Evolutionary conservation across 1,139 yeast species (phyloP), one percentile per base, ranked within the genome.

Genomic region (Taphrina deformans): DNA sequence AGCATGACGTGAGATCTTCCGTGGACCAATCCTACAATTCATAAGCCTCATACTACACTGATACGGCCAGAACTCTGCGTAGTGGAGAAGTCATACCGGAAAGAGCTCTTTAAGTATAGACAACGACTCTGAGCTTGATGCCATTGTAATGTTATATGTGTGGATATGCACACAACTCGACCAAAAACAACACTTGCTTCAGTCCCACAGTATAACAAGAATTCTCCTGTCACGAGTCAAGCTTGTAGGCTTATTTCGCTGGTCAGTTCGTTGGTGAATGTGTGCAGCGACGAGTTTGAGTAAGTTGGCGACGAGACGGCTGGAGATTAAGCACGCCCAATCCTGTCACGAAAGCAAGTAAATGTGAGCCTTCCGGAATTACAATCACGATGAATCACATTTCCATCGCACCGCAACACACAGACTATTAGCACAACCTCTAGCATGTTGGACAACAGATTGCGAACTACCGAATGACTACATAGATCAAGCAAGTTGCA

Each of bases 61-160:
- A 26, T n/a, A 10, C 27, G 31, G 16, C n/a, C n/a, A 14, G 45
- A 27, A 48, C 14, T 27, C 53, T 44, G n/a, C n/a, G 48, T 21
- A 10, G 48, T 44, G 56, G 44, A 23, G 40, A 44, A 44, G 29
- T 24, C 51, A n/a, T 31, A 55, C 61, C n/a, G 61, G 61, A 27
- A 55, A 55, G 29, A 55, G 51, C 61, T 55, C 58, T 53, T 38
- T 53, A 31, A 53, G 35, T 38, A 53, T 24, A n/a, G 58, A 38
- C 35, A 53, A 53, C 35, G 58, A 53, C 45, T 35, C 58, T 38
- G 58, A 53, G 58, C 58, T 53, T 21, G 58, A 53, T 27, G 58
- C 58, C 58, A 53, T 53, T 40, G 35, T 38, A 24, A 5, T 21
- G 5, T 21, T 21, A 44, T 44, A n/a, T 44, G 48, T 44, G 27